Evolutionary conservation across 2,329 filamentous ascomycete species (phyloP), one percentile per base, ranked within the genome.

Genomic region (Fusarium staphyleae): DNA sequence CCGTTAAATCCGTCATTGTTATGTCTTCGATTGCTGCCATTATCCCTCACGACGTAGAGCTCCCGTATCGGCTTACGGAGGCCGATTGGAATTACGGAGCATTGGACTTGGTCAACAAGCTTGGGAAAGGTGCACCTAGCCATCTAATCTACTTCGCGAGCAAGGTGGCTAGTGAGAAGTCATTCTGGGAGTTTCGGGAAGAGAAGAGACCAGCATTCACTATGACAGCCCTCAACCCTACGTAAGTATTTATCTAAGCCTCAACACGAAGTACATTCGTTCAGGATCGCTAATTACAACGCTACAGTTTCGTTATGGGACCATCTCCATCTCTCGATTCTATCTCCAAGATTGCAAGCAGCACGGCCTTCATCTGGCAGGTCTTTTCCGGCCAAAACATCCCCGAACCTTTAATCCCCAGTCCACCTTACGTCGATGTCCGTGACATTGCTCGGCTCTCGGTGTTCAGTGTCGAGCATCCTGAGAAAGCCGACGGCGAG

Each of bases 11-110:
- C 1, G 56, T 68, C 13, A 57, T 66, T 4, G 36, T 66, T 22
- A 68, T 66, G 63, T 68, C 65, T 1, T 66, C 66, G 0, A 49
- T 65, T 26, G 65, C 64, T 14, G 56, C 65, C 14, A 52, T 67
- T 1, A 5, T 15, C 3, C 35, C 35, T 3, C 15, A 37, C 1
- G 41, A 42, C 5, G 58, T 45, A 8, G 12, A 55, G 7, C 37
- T 42, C 2, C 55, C 64, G 0, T n/a, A 42, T 26, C 28, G 42
- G 18, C 64, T 67, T 29, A 67, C 64, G 1, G 65, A 67, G 32
- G 49, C 42, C 15, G 64, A 67, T 15, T 67, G 65, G 65, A 67
- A 66, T n/a, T 46, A 55, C 19, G 48, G 46, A 9, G 48, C 53
- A 28, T 32, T 66, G 24, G 48, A 37, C 1, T 9, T 58, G 11